Conservation (phyloP, 2,329 filamentous ascomycete species). For the Calonectria honghensis region DNA sequence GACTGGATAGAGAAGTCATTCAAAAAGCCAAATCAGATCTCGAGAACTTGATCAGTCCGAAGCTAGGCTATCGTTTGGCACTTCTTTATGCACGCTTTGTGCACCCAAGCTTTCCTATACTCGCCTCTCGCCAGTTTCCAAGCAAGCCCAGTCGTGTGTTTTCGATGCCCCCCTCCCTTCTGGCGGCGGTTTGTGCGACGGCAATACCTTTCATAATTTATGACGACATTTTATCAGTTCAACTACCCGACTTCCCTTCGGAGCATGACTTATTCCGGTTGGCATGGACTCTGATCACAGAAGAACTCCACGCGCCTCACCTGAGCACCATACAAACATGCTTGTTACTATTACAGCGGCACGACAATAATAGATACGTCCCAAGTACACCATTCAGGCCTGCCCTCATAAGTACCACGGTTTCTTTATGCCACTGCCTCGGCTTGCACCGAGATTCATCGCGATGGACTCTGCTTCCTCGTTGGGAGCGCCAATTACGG, state of each 20-base stretch:
- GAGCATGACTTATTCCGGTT: constrained; percentile 12
- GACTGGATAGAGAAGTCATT: background rate
- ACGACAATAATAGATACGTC: constrained; percentile 20
- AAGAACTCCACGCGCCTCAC: constrained; percentile 3
- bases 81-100: constrained; percentile 11
- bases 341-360: background rate
- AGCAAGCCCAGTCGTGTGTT: constrained; percentile 4
- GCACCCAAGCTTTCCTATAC: constrained; percentile 13
- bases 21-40: constrained; percentile 17
- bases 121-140: constrained; percentile 7
- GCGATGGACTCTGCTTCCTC: background rate
- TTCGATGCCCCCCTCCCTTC: constrained; percentile 5
- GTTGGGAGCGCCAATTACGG: background rate
- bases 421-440: constrained; percentile 3
- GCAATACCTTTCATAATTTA: constrained; percentile 18
- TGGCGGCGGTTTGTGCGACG: background rate
- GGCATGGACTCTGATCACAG: background rate
- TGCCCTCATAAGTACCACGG: background rate
- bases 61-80: background rate
- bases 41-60: constrained; percentile 9
- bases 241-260: constrained; percentile 1
- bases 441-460: constrained; percentile 6
- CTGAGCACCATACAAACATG: constrained; percentile 14
- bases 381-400: constrained; percentile 4
- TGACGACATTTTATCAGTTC: constrained; percentile 5